phyloP scores from a whole-genome alignment of 495 filamentous ascomycete species.

The Antarctomyces pellizariae region DNA sequence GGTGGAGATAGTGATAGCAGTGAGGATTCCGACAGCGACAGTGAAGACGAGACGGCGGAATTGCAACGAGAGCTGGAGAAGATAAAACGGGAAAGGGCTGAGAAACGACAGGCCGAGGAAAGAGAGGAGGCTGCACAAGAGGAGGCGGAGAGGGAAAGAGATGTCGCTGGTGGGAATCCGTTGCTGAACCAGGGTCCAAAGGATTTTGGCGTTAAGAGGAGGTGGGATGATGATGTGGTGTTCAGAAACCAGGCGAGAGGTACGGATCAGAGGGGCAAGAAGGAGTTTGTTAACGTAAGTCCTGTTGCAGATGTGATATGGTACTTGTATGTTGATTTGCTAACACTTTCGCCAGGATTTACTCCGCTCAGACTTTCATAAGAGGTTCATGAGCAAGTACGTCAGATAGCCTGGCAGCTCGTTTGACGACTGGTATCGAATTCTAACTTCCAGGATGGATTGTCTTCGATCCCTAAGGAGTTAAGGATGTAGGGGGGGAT shows the following conservation, averaged over 20 bases:
- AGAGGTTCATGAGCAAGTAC: conserved; percentile 82
- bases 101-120: conserved; percentile 56
- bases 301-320: neutral
- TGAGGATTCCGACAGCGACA: conserved; percentile 45
- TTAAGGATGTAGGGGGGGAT: too few relatives aligned
- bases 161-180: conserved; percentile 85
- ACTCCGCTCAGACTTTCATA: conserved; percentile 88
- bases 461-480: too few relatives aligned
- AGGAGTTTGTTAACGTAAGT: conserved; percentile 87
- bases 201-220: conserved; percentile 51
- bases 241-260: conserved; percentile 97
- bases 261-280: conserved; percentile 74
- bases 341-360: conserved; percentile 36
- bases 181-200: conserved; percentile 61
- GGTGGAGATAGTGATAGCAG: conserved; percentile 37
- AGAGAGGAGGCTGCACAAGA: conserved; percentile 53
- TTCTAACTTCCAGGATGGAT: too few relatives aligned
- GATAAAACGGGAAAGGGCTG: conserved; percentile 74
- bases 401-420: too few relatives aligned
- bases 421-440: too few relatives aligned
- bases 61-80: conserved; percentile 83
- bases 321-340: conserved; percentile 1
- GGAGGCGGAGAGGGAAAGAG: conserved; percentile 57
- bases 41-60: conserved; percentile 78
- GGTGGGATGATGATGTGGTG: conserved; percentile 98